Evolutionary conservation across 2,329 filamentous ascomycete species (phyloP), one percentile per base, ranked within the genome.

Genomic region (Diaporthe ilicicola): DNA sequence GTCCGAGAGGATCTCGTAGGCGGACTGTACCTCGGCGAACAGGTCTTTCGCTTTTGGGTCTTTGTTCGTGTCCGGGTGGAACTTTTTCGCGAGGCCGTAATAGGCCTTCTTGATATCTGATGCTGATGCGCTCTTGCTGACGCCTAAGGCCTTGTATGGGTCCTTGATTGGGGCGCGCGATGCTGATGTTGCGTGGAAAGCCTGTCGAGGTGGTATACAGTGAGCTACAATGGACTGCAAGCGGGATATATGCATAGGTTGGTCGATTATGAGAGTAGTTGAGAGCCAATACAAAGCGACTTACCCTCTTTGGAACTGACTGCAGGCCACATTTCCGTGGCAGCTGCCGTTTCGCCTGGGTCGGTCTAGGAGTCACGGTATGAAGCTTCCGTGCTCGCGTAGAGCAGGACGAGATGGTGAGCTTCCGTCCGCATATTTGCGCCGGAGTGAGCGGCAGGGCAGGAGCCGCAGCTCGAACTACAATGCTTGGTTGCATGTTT

Each of bases 71-170:
- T 99, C 96, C 10, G 96, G 96, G 78, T 99, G 96, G 80, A 90
- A 99, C 79, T 98, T 99, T 83, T 99, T 99, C 24, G 96, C 96
- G 71, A 98, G 86, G 64, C 95, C 94, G 80, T 99, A 99, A 85
- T 99, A 99, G 3, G 96, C 95, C 82, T 98, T 98, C 81, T 99
- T 99, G 80, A 99, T 98, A 44, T 98, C 95, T 72, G 90, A 86
- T 3, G 94, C 85, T 1, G 93, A 91, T n/a, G 96, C 94, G 73
- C 83, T 88, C 81, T 95, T 97, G 77, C 86, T 86, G 37, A 99
- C 94, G 17, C 96, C 96, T 34, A 99, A 90, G 4, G 93, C 88
- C 74, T 90, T 89, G 82, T 99, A 99, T 1, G 96, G 96, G 77
- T 99, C 93, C 80, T 93, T 89, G 46, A 79, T 82, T 34, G 89